phyloP scores from a whole-genome alignment of 2,329 filamentous ascomycete species.

The Coleophoma cylindrospora region DNA sequence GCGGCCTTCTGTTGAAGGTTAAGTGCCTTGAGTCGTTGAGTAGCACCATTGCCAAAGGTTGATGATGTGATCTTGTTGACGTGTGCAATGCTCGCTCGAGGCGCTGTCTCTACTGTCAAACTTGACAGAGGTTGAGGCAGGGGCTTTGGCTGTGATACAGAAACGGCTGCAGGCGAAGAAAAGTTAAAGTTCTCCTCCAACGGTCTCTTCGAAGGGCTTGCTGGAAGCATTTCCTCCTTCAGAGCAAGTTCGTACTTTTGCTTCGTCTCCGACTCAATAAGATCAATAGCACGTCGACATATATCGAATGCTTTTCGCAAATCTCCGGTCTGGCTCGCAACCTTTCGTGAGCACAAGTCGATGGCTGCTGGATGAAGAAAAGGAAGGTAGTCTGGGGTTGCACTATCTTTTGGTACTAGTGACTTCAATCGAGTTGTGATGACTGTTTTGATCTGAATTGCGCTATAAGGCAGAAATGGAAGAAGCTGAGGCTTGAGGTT shows the following conservation, averaged over 20 bases:
- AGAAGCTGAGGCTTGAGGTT: constrained; percentile 87
- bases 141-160: constrained; percentile 36
- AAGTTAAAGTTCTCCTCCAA: constrained; percentile 79
- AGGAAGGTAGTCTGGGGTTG: constrained; percentile 60
- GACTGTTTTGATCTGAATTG: constrained; percentile 79
- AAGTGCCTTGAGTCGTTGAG: constrained; percentile 76
- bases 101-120: constrained; percentile 73
- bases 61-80: constrained; percentile 87
- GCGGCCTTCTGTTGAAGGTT: constrained; percentile 97
- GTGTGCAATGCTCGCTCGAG: constrained; percentile 83
- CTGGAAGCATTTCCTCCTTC: constrained; percentile 48
- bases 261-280: constrained; percentile 80
- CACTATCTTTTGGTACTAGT: constrained; percentile 54
- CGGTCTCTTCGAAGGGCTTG: constrained; percentile 69
- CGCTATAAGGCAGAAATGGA: constrained; percentile 89
- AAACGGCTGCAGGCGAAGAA: constrained; percentile 42
- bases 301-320: constrained; percentile 94
- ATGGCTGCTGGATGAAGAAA: constrained; percentile 94
- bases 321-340: constrained; percentile 90
- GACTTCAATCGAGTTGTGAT: constrained; percentile 79
- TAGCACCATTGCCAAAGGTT: constrained; percentile 84
- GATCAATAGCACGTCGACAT: constrained; percentile 80
- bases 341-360: constrained; percentile 89
- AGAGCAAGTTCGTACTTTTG: constrained; percentile 63
- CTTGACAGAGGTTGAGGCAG: constrained; percentile 42